A percentile compares a stretch with the other conserved stretches of the same genome.
These are phyloP conservation scores for Ophiosphaerella narmari DNA, from an alignment of 2,329 filamentous ascomycete genomes.

Conservation along the genomic window DNA sequence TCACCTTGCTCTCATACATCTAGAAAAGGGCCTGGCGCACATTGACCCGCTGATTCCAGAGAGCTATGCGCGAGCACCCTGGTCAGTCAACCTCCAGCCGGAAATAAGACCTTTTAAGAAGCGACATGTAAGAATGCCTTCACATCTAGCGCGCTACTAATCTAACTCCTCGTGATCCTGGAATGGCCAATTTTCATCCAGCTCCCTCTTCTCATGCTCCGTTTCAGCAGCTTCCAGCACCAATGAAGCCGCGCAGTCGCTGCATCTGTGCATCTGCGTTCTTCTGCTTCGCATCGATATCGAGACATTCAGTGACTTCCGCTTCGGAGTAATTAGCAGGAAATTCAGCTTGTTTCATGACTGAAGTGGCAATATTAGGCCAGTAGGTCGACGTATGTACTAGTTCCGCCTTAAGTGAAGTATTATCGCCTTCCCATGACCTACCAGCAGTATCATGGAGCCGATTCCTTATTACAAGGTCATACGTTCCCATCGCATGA, in stretches of 20 bases:
- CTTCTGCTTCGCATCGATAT: conserved; percentile 18
- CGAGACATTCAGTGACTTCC: conserved; percentile 15
- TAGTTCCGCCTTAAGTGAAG: conserved; percentile 25
- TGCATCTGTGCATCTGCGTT: conserved; percentile 21
- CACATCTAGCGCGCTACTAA: background rate
- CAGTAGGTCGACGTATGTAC: conserved; percentile 20
- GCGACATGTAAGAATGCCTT: too few species aligned
- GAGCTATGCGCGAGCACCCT: too few species aligned
- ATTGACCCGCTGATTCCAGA: too few species aligned
- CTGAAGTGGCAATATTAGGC: conserved; percentile 13
- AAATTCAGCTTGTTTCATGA: conserved; percentile 10
- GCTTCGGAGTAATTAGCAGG: conserved; percentile 9
- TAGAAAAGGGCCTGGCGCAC: too few species aligned
- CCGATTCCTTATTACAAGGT: conserved; percentile 10
- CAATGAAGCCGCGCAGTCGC: conserved; percentile 19
- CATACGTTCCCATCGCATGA: conserved; percentile 13
- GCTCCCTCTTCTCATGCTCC: conserved; percentile 10
- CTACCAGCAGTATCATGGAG: conserved; percentile 15
- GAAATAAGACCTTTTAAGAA: too few species aligned
- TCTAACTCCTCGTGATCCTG: conserved; percentile 17
- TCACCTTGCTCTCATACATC: too few species aligned
- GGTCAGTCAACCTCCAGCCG: too few species aligned
- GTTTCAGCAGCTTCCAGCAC: conserved; percentile 17
- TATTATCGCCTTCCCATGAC: conserved; percentile 28
- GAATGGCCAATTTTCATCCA: conserved; percentile 14